Evolutionary conservation across 768 basidiomycete species (phyloP).

Genomic region (Scleroderma citrinum): DNA sequence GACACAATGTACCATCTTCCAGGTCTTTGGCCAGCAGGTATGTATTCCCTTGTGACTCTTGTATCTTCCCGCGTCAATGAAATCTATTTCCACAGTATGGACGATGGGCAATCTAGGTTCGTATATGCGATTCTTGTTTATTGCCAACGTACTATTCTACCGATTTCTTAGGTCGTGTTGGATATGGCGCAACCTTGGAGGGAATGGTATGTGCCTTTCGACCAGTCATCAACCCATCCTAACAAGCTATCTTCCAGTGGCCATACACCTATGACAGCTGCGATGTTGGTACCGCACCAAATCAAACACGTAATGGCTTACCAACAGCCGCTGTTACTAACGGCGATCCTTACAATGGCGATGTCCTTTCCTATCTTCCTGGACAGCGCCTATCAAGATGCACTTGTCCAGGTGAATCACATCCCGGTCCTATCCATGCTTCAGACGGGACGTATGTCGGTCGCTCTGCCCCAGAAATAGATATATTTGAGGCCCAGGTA

Average conservation of each 20-base stretch:
- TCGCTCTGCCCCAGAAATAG: conserved; percentile 83
- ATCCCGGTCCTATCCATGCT: conserved; percentile 75
- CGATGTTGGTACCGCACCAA: conserved; percentile 87
- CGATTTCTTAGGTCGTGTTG: conserved; percentile 65
- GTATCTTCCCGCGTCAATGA: neutral
- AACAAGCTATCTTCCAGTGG: conserved; percentile 41
- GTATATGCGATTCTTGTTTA: conserved; percentile 5
- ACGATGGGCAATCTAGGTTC: conserved; percentile 72
- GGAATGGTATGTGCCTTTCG: conserved; percentile 51
- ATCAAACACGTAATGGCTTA: conserved; percentile 68
- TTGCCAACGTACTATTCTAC: neutral
- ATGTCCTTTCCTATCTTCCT: conserved; percentile 72
- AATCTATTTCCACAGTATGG: conserved; percentile 40
- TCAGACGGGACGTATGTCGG: conserved; percentile 76
- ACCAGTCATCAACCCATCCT: conserved; percentile 1
- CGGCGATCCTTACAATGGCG: conserved; percentile 51
- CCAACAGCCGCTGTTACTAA: conserved; percentile 55
- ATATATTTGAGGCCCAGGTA: conserved; percentile 82
- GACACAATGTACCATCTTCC: conserved; percentile 6
- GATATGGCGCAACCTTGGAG: conserved; percentile 82
- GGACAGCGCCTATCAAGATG: conserved; percentile 87
- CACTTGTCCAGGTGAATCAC: conserved; percentile 79
- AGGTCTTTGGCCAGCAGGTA: conserved; percentile 69
- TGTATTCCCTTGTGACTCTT: neutral
- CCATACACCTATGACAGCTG: conserved; percentile 82